Percentiles rank a stretch among this genome's conserved stretches.
These are phyloP conservation scores for Exophiala alcalophila DNA, from an alignment of 2,329 filamentous ascomycete genomes.

Conservation along the genomic window DNA sequence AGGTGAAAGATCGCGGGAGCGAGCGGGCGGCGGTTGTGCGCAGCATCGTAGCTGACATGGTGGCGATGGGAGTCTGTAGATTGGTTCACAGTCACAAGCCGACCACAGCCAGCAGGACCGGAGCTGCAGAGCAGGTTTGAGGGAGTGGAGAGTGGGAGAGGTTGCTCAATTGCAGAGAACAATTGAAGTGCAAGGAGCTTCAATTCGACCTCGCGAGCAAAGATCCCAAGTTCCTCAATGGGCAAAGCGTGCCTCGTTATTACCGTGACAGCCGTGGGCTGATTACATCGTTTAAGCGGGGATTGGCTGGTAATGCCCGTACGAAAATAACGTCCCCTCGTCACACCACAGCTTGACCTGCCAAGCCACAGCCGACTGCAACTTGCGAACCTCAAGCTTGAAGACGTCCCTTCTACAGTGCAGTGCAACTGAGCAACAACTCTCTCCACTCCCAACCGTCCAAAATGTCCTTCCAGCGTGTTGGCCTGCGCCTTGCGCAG, in stretches of 20 bases:
- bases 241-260: conserved; percentile 6
- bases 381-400: conserved; percentile 2
- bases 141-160: conserved; percentile 25
- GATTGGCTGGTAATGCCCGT: not conserved
- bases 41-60: conserved; percentile 41
- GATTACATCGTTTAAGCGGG: too few species aligned
- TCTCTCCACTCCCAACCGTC: conserved; percentile 19
- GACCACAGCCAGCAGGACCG: conserved; percentile 25
- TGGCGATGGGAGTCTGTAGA: conserved; percentile 33
- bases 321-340: too few species aligned
- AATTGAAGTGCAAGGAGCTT: conserved; percentile 16
- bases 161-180: conserved; percentile 10
- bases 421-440: not conserved
- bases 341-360: too few species aligned
- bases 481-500: conserved; percentile 60
- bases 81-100: conserved; percentile 9
- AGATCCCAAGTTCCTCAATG: conserved; percentile 4
- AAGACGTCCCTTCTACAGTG: conserved; percentile 4
- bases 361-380: conserved; percentile 5
- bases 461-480: conserved; percentile 64
- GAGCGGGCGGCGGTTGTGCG: conserved; percentile 46
- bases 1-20: conserved; percentile 43
- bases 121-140: conserved; percentile 20
- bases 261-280: conserved; percentile 1
- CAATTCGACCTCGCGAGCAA: too few species aligned